Base-by-base conservation (phyloP, 768 basidiomycete species). In the Hysterangium stoloniferum region DNA sequence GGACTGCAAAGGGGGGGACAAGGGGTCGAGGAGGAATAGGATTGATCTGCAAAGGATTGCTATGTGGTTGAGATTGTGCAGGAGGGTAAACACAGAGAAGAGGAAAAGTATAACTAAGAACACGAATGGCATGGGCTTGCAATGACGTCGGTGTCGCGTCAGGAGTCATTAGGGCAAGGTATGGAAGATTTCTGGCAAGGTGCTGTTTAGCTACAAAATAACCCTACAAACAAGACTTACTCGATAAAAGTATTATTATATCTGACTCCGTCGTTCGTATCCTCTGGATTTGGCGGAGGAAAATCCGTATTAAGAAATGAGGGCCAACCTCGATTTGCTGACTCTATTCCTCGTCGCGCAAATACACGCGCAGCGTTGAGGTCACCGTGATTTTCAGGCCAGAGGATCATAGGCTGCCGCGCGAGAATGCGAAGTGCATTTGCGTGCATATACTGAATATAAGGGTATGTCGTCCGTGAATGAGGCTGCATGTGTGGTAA, bases 111-210 rank as follows among this genome's bases (percentile, higher is more conserved):
- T 71, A 69, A 31, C 78, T 73, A 4, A 87, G 71, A 13, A 86
- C 74, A 49, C 76, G 71, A 37, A 87, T 67, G 3, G 84, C 82
- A 59, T 84, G 84, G 11, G 66, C 56, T 60, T 88, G 86, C 35
- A 70, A 59, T n/a, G 75, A 65, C 27, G 78, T 81, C 2, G 84
- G 82, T 40, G 59, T 62, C 28, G 64, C 71, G 33, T 64, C 63
- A 19, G 74, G 67, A 12, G 72, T 70, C 3, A 57, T 54, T 24
- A 86, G 71, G 24, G 71, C 70, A 20, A 87, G 71, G 60, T 78
- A 86, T 1, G 70, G 60, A 45, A 76, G 67, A 4, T 72, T 73
- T 28, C 81, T 82, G 46, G 56, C 38, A 45, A 17, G 29, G 6
- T 9, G 25, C 24, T n/a, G 27, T 37, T 20, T 42, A 9, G 48